Conservation (phyloP, 768 basidiomycete species). For the Tulasnella sp. region DNA sequence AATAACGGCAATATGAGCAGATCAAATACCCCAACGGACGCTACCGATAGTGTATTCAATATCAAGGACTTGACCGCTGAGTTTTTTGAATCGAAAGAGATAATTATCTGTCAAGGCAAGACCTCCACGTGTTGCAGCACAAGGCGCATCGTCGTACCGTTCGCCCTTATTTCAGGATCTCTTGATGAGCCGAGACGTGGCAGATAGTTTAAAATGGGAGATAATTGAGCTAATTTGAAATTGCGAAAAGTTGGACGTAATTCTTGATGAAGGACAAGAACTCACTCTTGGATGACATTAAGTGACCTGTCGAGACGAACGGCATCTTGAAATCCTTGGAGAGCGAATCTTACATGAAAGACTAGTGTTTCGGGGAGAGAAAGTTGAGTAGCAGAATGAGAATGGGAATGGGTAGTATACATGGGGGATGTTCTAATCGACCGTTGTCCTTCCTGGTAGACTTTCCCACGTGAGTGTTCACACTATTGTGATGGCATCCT, state of each 20-base stretch:
- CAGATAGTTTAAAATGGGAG: neutral
- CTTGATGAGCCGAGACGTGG: constrained; percentile 30
- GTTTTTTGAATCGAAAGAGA: neutral
- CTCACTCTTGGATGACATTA: neutral
- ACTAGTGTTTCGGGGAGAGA: neutral
- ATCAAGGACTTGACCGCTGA: constrained; percentile 57
- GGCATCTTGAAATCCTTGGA: constrained; percentile 8
- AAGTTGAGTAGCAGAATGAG: neutral
- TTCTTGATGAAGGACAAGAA: constrained; percentile 22
- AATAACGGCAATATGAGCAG: constrained; percentile 57
- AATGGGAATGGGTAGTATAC: constrained; percentile 35
- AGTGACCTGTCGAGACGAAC: neutral
- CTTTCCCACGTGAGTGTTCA: no score
- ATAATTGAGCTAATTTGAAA: no score
- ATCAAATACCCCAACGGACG: constrained; percentile 69
- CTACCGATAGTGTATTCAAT: constrained; percentile 58
- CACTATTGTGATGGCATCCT: no score
- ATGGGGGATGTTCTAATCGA: constrained; percentile 5
- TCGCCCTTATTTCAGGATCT: constrained; percentile 63
- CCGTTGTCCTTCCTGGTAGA: neutral
- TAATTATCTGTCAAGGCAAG: neutral
- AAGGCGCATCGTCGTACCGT: constrained; percentile 27
- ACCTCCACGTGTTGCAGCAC: neutral
- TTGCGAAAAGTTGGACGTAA: no score
- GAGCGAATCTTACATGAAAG: neutral